Base-by-base conservation (phyloP, 2,329 filamentous ascomycete species). In the Ophiostoma sp. region DNA sequence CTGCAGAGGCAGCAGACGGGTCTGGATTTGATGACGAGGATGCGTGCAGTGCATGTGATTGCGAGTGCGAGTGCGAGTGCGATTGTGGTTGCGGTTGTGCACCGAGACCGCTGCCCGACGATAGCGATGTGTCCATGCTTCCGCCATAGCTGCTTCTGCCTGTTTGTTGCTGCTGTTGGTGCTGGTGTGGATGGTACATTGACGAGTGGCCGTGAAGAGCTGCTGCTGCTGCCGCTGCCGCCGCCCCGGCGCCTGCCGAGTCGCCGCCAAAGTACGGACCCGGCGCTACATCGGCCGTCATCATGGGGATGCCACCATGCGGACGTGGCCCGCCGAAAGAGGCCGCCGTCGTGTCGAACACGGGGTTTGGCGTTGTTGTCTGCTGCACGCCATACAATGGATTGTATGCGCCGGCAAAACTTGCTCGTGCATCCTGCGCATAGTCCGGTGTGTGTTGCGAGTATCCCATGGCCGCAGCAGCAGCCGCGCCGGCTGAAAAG, bases 351-450 rank as follows among this genome's bases (percentile, higher is more conserved):
- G 87, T 82, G 79, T 94, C 91, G 82, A 96, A 96, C 80, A 90
- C 83, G 39, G 76, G 67, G 81, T 82, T 83, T 80, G 87, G 86
- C 73, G 84, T 81, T 72, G 82, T 83, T 76, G 87, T 82, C 78
- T 89, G 88, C 77, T 85, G 83, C 76, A 94, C 90, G 81, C 89
- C 89, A 83, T 96, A 96, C 85, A 95, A 70, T 86, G 88, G 80
- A 76, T 83, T 88, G 83, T 86, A 90, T 78, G 75, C 79, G 79
- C 81, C 82, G 76, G 81, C 79, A 76, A 87, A 89, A 74, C 79
- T 79, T 76, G 84, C 84, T 73, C 86, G 83, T 74, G 85, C 83
- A 72, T 89, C 87, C 74, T 88, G 85, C 72, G 83, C 82, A 79
- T 91, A 93, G 75, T 89, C 88, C 65, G 75, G 70, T 6, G 77